phyloP scores from a whole-genome alignment of 257 asterid species.

The Fraxinus pennsylvanica region DNA sequence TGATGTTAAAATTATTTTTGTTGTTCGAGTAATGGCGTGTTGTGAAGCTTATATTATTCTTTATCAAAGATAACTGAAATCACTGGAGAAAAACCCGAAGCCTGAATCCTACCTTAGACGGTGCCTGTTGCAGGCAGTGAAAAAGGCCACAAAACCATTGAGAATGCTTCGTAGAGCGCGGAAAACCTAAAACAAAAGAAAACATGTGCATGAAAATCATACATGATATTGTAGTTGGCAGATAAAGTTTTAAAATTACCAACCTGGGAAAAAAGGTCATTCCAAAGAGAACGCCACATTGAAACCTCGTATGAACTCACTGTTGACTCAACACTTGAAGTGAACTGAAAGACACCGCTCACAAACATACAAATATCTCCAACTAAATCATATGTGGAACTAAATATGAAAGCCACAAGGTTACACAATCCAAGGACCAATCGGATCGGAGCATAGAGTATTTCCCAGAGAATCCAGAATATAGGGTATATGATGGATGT shows the following conservation, averaged over 20 bases:
- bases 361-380: constrained; percentile 47
- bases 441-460: constrained; percentile 46
- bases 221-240: not conserved
- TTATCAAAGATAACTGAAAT: not conserved
- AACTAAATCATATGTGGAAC: constrained; percentile 35
- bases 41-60: not conserved
- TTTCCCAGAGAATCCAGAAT: constrained; percentile 57
- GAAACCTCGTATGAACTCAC: too few relatives aligned
- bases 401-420: constrained; percentile 34
- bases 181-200: constrained; percentile 45
- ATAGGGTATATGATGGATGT: constrained; percentile 52
- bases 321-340: constrained; percentile 54
- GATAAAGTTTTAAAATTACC: not conserved
- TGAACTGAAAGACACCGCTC: constrained; percentile 48
- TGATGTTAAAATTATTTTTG: not conserved
- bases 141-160: constrained; percentile 73
- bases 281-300: too few relatives aligned
- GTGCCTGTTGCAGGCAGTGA: constrained; percentile 74
- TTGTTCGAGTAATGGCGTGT: not conserved
- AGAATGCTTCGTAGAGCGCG: constrained; percentile 71
- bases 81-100: not conserved
- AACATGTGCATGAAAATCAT: constrained; percentile 2
- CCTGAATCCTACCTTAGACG: constrained; percentile 58
- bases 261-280: too few relatives aligned
- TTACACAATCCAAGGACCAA: constrained; percentile 43